Evolutionary conservation across 441 rosid genomes (phyloP).

Genomic region (Croton laevigatus): DNA sequence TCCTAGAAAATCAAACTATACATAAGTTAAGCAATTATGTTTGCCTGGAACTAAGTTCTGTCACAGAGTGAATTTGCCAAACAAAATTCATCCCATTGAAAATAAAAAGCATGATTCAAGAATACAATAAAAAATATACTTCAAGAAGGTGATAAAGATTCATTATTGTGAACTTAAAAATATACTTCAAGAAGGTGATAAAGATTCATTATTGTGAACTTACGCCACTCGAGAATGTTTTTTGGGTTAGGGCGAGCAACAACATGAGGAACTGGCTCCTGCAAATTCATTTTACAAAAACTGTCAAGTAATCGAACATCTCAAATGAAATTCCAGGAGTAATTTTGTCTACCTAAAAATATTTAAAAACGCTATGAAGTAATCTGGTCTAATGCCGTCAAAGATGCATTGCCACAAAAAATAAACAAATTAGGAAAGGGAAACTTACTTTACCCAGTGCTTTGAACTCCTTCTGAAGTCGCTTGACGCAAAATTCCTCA

Average conservation of each 20-base stretch:
- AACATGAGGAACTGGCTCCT: constrained; percentile 96
- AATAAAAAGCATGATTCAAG: neutral
- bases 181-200: neutral
- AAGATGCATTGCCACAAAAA: neutral
- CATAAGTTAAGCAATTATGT: neutral
- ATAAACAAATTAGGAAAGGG: neutral
- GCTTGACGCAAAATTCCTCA: constrained; percentile 80
- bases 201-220: constrained; percentile 29
- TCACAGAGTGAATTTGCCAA: neutral
- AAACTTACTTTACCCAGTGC: constrained; percentile 79
- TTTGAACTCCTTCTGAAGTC: constrained; percentile 95
- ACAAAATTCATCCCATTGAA: neutral
- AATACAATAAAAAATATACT: neutral
- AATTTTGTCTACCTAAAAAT: neutral
- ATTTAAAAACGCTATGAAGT: neutral
- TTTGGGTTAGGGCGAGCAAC: constrained; percentile 94
- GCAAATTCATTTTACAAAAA: constrained; percentile 20
- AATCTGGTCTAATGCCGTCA: neutral
- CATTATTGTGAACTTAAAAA: constrained; percentile 38
- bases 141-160: neutral
- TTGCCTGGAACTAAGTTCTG: neutral
- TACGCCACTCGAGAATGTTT: constrained; percentile 99
- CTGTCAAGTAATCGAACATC: neutral
- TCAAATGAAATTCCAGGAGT: neutral
- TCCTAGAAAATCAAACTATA: neutral